Evolutionary conservation across 2,329 filamentous ascomycete genomes (phyloP).

Genomic region (Rutstroemia sp.): DNA sequence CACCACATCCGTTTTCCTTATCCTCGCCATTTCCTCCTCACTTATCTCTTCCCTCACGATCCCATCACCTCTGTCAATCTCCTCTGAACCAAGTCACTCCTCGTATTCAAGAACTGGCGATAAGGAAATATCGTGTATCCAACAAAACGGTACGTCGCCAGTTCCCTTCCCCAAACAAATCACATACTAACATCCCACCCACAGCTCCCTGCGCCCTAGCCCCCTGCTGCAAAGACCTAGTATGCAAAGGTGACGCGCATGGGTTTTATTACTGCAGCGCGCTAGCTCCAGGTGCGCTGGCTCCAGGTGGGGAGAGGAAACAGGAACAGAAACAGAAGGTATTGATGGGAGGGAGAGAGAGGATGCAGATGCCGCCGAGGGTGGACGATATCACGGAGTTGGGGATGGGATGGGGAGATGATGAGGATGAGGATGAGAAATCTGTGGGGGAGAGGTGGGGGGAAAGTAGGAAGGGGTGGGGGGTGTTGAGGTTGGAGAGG

Average conservation of each 20-base stretch:
- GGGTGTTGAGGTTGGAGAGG: too few species aligned
- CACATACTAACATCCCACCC: background rate
- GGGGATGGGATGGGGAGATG: background rate
- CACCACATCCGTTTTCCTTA: too few species aligned
- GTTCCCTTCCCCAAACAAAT: background rate
- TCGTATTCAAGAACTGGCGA: too few species aligned
- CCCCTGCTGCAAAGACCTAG: background rate
- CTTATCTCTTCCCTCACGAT: too few species aligned
- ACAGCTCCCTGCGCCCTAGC: background rate
- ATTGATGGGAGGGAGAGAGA: background rate
- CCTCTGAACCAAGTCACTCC: too few species aligned
- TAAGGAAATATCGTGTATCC: too few species aligned
- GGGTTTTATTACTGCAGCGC: background rate
- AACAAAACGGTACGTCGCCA: too few species aligned
- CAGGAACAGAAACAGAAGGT: background rate
- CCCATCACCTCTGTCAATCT: too few species aligned
- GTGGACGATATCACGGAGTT: constrained; percentile 1
- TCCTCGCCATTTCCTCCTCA: too few species aligned
- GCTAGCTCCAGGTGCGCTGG: background rate
- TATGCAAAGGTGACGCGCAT: background rate
- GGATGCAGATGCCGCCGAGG: background rate
- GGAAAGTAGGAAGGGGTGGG: too few species aligned
- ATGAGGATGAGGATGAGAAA: too few species aligned
- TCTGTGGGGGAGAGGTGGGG: too few species aligned
- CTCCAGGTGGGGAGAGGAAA: background rate